Evolutionary conservation across 2,329 filamentous ascomycete species (phyloP).

Genomic region (Bipolaris cookei): DNA sequence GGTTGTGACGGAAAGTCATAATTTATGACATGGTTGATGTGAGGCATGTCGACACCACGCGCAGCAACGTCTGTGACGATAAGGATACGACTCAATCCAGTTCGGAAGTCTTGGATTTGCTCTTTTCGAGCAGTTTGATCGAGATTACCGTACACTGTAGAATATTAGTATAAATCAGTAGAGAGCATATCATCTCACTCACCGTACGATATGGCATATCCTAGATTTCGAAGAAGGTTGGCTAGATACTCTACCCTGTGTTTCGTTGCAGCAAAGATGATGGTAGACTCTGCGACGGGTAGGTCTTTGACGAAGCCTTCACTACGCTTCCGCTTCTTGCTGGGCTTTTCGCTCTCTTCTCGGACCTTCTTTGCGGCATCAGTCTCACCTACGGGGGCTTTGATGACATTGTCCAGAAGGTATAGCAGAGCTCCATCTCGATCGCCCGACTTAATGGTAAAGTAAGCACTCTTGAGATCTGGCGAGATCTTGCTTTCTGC

Average conservation of each 20-base stretch:
- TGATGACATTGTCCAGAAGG: slow-evolving; percentile 88
- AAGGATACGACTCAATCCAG: slow-evolving; percentile 83
- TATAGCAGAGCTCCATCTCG: slow-evolving; percentile 93
- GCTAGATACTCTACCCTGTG: slow-evolving; percentile 96
- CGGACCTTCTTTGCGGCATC: slow-evolving; percentile 56
- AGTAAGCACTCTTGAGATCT: slow-evolving; percentile 94
- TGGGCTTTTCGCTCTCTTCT: slow-evolving; percentile 53
- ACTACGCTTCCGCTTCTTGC: slow-evolving; percentile 76
- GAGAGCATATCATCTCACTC: slow-evolving; percentile 5
- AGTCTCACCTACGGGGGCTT: slow-evolving; percentile 77
- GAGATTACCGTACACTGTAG: slow-evolving; percentile 80
- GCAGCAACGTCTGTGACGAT: slow-evolving; percentile 97
- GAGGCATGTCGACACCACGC: slow-evolving; percentile 95
- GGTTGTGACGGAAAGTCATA: slow-evolving; percentile 97
- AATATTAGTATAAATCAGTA: slow-evolving; percentile 4
- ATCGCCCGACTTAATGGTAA: slow-evolving; percentile 87
- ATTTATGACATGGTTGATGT: slow-evolving; percentile 96
- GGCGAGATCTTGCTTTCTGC: slow-evolving; percentile 96
- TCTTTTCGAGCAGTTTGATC: slow-evolving; percentile 93
- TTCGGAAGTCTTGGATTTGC: slow-evolving; percentile 88
- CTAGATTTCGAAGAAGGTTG: slow-evolving; percentile 76
- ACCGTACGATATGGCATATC: slow-evolving; percentile 84
- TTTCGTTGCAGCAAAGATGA: slow-evolving; percentile 93
- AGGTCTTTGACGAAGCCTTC: slow-evolving; percentile 66
- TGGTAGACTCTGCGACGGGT: slow-evolving; percentile 89